A percentile compares a stretch with the other conserved stretches of the same genome.
Conservation (phyloP, 495 filamentous ascomycete genomes). For the Neurospora sp. region DNA sequence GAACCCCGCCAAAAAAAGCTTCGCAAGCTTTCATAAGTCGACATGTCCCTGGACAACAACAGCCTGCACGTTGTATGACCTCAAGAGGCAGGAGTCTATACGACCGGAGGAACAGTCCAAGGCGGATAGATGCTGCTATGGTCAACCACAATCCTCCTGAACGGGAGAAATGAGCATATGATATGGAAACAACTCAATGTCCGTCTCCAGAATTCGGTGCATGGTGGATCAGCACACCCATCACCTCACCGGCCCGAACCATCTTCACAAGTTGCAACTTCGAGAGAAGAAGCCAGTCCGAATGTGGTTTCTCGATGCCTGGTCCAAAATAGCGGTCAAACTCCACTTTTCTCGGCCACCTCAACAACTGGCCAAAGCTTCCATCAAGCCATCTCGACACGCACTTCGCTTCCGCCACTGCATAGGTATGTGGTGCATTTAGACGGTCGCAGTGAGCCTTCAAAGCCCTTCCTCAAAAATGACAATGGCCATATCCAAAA, state of each 20-base stretch:
- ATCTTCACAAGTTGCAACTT: background rate
- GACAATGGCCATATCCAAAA: background rate
- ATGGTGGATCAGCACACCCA: background rate
- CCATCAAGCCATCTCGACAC: background rate
- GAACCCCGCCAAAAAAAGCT: background rate
- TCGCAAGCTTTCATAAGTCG: background rate
- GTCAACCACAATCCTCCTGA: background rate
- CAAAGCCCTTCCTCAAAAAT: background rate
- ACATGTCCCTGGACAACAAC: background rate
- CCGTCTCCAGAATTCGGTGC: background rate
- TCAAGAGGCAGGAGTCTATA: background rate
- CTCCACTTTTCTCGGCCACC: background rate
- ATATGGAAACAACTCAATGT: background rate
- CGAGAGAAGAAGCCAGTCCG: background rate
- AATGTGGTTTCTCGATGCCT: background rate
- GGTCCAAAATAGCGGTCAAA: background rate
- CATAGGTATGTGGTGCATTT: background rate
- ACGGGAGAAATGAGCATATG: background rate
- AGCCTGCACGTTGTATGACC: background rate
- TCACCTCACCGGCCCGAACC: background rate
- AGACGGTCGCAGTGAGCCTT: background rate
- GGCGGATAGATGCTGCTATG: background rate
- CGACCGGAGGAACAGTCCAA: background rate
- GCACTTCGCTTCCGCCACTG: background rate
- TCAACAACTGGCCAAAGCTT: background rate